Evolutionary conservation across 345 rosid genomes (phyloP), one percentile per base, ranked within the genome.

Genomic region (Hypericum androsaemum): DNA sequence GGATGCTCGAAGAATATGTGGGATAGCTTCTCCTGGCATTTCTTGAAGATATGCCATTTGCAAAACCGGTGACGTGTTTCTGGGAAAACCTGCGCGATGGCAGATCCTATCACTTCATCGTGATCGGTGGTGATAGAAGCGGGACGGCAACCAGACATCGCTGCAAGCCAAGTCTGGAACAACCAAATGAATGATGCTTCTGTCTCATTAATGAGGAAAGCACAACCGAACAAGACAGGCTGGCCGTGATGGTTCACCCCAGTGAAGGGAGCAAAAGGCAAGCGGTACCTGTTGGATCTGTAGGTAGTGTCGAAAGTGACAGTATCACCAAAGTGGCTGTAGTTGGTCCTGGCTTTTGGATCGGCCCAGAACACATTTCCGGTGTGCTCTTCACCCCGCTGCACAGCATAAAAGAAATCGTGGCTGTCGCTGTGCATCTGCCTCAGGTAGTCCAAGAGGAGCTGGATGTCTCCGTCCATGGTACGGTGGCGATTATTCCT

Each of bases 221-320:
- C 75, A 64, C 77, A 76, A 39, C 81, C 81, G 52, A 72, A 69
- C 50, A 76, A 62, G 8, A 76, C 75, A 7, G 75, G 73, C 50
- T 76, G 81, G 5, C 77, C 77, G 11, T 72, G 77, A 67, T 76
- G 73, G 60, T 72, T 72, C 61, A 58, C 64, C 53, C 81, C 81
- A 6, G 75, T 69, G 45, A 76, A 72, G 8, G 75, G 71, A 22
- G 75, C 77, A 58, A 72, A 76, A 2, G 81, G 81, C 10, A 76
- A 63, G 42, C 73, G 65, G 44, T 64, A 69, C 7, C 73, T 64
- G 43, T 69, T 64, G 8, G 60, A 56, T 50, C 81, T 60, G 53
- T 64, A 76, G 0, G 73, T 64, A 0, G 80, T 72, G 43, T 76
- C 77, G 35, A 76, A 72, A 0, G 62, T 64, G 45, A 76, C 73